Conservation (phyloP, 2,329 filamentous ascomycete genomes). For the Aspergillus quadrilineatus region DNA sequence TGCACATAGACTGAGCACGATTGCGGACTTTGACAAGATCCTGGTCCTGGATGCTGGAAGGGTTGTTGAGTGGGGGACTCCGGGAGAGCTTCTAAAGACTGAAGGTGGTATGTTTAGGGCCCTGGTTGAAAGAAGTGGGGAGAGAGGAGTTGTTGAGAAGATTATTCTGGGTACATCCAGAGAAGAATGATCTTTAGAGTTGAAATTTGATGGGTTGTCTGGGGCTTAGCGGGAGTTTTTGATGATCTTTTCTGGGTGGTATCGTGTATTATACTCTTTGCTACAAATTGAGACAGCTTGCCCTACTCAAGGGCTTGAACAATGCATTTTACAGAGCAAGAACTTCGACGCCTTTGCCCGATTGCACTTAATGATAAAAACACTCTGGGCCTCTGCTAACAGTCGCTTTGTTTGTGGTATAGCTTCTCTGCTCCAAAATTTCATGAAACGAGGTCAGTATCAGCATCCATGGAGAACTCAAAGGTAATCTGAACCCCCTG, state of each 20-base stretch:
- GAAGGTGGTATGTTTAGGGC: background rate
- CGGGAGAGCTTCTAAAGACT: conserved; percentile 59
- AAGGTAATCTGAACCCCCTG: too few species aligned
- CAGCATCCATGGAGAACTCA: too few species aligned
- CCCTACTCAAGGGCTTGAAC: background rate
- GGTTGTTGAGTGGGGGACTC: conserved; percentile 67
- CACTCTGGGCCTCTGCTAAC: too few species aligned
- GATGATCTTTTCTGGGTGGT: too few species aligned
- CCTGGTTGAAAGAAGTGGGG: background rate
- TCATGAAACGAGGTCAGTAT: too few species aligned
- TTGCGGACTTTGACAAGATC: conserved; percentile 74
- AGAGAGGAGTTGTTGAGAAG: background rate
- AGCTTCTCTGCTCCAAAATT: too few species aligned
- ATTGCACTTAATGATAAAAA: too few species aligned
- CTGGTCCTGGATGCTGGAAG: conserved; percentile 67
- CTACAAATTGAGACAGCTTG: too few species aligned
- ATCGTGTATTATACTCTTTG: too few species aligned
- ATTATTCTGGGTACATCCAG: background rate
- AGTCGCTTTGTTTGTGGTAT: too few species aligned
- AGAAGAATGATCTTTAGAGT: background rate
- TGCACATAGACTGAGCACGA: conserved; percentile 49
- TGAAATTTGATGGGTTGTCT: background rate
- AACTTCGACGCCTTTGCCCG: too few species aligned
- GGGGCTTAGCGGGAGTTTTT: background rate
- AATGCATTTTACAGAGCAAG: background rate